Conservation (phyloP, 2,329 filamentous ascomycete species). For the Aspergillus aculeatinus region DNA sequence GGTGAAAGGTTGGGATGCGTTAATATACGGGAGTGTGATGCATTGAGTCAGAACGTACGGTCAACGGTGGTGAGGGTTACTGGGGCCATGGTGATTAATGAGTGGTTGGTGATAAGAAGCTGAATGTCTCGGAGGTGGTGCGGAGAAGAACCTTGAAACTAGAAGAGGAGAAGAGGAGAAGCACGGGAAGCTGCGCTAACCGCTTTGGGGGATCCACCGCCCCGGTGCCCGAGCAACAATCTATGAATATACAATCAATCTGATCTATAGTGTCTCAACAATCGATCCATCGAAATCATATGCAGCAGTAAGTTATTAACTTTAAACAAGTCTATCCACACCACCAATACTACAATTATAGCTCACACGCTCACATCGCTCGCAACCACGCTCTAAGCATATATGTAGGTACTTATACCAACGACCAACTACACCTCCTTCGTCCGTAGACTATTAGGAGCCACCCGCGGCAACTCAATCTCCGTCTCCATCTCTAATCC, state of each 20-base stretch:
- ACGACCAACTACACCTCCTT: slow-evolving; percentile 39
- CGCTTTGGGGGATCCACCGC: neutral
- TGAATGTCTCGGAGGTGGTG: neutral
- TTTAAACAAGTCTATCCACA: neutral
- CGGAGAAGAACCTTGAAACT: neutral
- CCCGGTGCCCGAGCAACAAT: no score
- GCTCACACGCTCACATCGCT: neutral
- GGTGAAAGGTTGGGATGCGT: neutral
- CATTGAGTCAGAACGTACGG: slow-evolving; percentile 22
- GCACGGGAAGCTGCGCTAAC: neutral
- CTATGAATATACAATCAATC: no score
- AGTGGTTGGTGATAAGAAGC: neutral
- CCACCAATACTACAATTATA: neutral
- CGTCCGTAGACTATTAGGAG: slow-evolving; percentile 35
- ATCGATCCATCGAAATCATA: no score
- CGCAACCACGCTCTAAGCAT: slow-evolving; percentile 4
- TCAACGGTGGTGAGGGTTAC: slow-evolving; percentile 37
- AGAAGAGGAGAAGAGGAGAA: neutral
- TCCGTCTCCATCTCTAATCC: slow-evolving; percentile 83
- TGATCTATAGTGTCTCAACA: no score
- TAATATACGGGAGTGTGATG: neutral
- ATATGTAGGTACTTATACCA: neutral
- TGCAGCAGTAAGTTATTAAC: no score
- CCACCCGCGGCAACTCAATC: slow-evolving; percentile 43
- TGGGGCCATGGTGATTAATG: slow-evolving; percentile 33